Base-by-base conservation (phyloP, 345 rosid species). In the Angophora floribunda region DNA sequence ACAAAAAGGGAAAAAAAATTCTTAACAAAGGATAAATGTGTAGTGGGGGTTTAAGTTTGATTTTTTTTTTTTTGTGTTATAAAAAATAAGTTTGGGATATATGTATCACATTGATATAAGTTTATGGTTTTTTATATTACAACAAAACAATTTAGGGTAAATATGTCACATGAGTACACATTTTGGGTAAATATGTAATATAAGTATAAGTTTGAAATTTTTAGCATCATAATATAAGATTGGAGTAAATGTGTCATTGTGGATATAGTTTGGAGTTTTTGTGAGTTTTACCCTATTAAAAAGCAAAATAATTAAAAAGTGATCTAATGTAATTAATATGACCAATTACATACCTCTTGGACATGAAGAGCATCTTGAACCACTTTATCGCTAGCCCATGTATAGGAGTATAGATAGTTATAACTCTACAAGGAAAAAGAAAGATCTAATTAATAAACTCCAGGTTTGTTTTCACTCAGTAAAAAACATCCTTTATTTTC, bases 281-380 rank as follows among this genome's bases (percentile, higher is more conserved):
- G 0, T 55, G 10, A 4, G 11, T 21, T 55, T 21, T 55, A 55
- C 61, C 61, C 12, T 55, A 55, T 55, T 8, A 70, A 32, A 16
- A 2, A 16, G 1, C 1, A 32, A 70, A 70, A 70, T 4, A 2
- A 32, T 70, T 32, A 32, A 32, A 67, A 30, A 32, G 24, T 4
- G 24, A 70, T 5, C 32, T 70, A 32, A 17, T 3, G 2, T 51
- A 51, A 47, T 24, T 51, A 7, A 14, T 16, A 21, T 16, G 8
- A 17, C 36, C 36, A 17, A 85, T 16, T 28, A 44, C 87, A 12
- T 91, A 91, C 94, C 93, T 90, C 51, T 32, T 88, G 67, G 82
- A 87, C 55, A 47, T 88, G 88, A 17, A 92, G 90, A 53, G 93
- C 92, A 9, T 52, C 70, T 85, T 87, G 93, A n/a, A 91, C 95